These are phyloP conservation scores for Globisporangium paddicum DNA, from an alignment of 352 stramenopile genomes.

Conservation along the genomic window DNA sequence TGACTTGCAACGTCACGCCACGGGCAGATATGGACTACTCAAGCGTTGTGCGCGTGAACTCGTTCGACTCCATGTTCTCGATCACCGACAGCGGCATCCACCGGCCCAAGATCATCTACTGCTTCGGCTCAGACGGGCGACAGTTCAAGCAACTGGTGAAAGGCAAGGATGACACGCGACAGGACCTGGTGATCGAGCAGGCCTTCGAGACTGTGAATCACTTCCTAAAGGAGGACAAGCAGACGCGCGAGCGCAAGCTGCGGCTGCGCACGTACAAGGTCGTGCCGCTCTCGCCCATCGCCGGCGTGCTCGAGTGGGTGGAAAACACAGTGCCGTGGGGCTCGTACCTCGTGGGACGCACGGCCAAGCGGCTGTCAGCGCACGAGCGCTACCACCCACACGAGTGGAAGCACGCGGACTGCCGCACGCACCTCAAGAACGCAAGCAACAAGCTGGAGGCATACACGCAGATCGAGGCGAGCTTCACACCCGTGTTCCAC, in stretches of 20 bases:
- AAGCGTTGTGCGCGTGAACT: slow-evolving; percentile 74
- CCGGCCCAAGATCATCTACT: slow-evolving; percentile 97
- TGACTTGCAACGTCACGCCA: slow-evolving; percentile 67
- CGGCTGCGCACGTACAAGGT: slow-evolving; percentile 97
- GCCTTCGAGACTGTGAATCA: slow-evolving; percentile 89
- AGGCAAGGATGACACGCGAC: slow-evolving; percentile 84
- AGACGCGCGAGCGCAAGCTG: slow-evolving; percentile 65
- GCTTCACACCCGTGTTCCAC: slow-evolving; percentile 97
- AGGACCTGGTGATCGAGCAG: slow-evolving; percentile 90
- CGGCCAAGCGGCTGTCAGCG: slow-evolving; percentile 56
- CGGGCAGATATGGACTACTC: slow-evolving; percentile 82
- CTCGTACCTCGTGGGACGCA: slow-evolving; percentile 81
- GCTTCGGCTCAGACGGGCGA: slow-evolving; percentile 89
- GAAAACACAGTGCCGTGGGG: slow-evolving; percentile 95
- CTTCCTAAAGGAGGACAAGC: slow-evolving; percentile 70
- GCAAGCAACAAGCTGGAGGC: slow-evolving; percentile 66
- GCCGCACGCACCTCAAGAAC: slow-evolving; percentile 72
- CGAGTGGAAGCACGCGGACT: slow-evolving; percentile 90
- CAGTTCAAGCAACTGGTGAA: slow-evolving; percentile 96
- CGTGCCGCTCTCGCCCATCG: slow-evolving; percentile 82
- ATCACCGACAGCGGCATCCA: slow-evolving; percentile 95
- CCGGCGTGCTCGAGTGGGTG: slow-evolving; percentile 98
- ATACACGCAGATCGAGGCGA: slow-evolving; percentile 90
- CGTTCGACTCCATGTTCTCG: slow-evolving; percentile 90
- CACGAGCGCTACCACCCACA: slow-evolving; percentile 94